Percentiles rank a stretch among this genome's conserved stretches.
phyloP scores from a whole-genome alignment of 164 flowering plant genomes.

The Pachysandra terminalis region DNA sequence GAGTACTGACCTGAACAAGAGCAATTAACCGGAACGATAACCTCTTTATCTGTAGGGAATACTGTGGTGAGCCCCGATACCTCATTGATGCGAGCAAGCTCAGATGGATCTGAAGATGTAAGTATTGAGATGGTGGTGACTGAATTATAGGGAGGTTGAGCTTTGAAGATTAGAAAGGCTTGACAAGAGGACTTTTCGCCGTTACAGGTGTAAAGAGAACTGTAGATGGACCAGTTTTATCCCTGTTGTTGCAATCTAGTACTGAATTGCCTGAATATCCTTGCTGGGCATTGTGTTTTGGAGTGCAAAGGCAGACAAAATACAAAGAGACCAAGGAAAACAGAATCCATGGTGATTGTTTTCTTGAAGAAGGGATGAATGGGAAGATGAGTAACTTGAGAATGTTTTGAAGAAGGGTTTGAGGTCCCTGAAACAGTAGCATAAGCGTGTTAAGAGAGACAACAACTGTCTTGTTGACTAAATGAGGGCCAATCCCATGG shows the following conservation, averaged over 20 bases:
- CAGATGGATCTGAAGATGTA: constrained; percentile 26
- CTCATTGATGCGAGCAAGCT: constrained; percentile 37
- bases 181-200: constrained; percentile 24
- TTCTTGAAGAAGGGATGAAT: constrained; percentile 7
- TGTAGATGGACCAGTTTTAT: constrained; percentile 15
- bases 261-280: constrained; percentile 31
- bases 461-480: constrained; percentile 11
- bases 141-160: constrained; percentile 38
- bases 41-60: constrained; percentile 30
- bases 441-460: neutral
- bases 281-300: constrained; percentile 34
- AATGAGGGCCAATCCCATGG: neutral
- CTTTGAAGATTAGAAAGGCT: constrained; percentile 43
- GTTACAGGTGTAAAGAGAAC: constrained; percentile 44
- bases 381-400: neutral
- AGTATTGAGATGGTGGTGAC: constrained; percentile 39
- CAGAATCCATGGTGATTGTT: constrained; percentile 14
- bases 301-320: constrained; percentile 1
- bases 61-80: constrained; percentile 12
- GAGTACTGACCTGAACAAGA: constrained; percentile 46
- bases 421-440: neutral
- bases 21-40: constrained; percentile 50
- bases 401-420: neutral
- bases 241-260: constrained; percentile 18
- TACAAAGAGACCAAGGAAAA: constrained; percentile 16